Base-by-base conservation (phyloP, 2,329 filamentous ascomycete species). In the Pseudogymnoascus sp. region DNA sequence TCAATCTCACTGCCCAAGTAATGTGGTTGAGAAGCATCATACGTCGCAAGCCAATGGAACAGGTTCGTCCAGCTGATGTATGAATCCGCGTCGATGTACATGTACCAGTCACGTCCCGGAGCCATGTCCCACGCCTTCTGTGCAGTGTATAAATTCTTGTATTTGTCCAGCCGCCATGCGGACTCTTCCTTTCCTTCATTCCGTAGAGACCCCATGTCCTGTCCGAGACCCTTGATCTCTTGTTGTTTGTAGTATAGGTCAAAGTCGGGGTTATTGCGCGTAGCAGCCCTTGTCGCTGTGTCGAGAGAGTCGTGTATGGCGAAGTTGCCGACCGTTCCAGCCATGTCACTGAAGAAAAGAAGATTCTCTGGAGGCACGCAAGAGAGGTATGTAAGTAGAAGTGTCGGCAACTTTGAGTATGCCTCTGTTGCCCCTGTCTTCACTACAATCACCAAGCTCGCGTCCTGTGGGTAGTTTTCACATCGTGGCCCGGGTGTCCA, bases 361-460 rank as follows among this genome's bases (percentile, higher is more conserved):
- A 79, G 81, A 67, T 86, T 72, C 2, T 72, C 66, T 16, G 68
- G 80, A 59, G 76, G 73, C 7, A 80, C 68, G 66, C 82, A 84
- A 61, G 75, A 76, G 8, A 84, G 75, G 0, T 77, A 77, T 5
- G 82, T 84, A 68, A 82, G 73, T 21, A 85, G 74, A 67, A 85
- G 82, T 3, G 79, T 82, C 1, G 82, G 81, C 2, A 86, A 71
- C 53, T 78, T 80, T 31, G 78, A 74, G 64, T 77, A 81, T 16
- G 80, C 73, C 69, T 85, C 82, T 40, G 80, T 81, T 2, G 82
- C 81, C 37, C 82, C 82, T 3, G 83, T 85, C 73, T 85, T 85
- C 72, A 86, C 78, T 56, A 85, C 72, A 26, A 85, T 73, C 29
- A 81, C 72, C 35, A 82, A 74, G 66, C 77, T 76, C 50, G 77